These are phyloP conservation scores for Aegilops tauschii DNA, from an alignment of 176 grass and related monocot genomes.

Conservation along the genomic window DNA sequence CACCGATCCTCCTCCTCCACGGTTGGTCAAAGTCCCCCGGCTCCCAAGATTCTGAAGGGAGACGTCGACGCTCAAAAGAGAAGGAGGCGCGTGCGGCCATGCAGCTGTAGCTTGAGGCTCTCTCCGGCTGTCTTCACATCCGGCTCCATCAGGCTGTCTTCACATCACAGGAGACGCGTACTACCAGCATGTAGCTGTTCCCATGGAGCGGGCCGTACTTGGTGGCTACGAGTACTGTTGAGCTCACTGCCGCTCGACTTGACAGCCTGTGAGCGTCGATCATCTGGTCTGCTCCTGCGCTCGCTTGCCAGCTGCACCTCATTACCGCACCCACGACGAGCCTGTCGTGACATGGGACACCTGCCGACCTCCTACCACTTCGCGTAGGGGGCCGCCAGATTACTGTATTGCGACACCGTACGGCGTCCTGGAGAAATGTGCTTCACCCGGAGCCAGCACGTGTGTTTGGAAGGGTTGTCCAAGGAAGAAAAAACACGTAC, in stretches of 20 bases:
- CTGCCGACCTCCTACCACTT: not conserved
- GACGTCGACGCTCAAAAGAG: not conserved
- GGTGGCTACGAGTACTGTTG: not conserved
- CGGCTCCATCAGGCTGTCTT: not conserved
- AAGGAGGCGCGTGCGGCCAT: no score
- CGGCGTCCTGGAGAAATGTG: not conserved
- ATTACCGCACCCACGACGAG: not conserved
- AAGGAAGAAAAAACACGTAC: not conserved
- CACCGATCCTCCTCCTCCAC: no score
- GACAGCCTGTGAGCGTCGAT: conserved; percentile 32
- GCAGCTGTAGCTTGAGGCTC: not conserved
- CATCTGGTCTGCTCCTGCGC: not conserved
- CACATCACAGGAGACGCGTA: not conserved
- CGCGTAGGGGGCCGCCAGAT: not conserved
- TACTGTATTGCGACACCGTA: not conserved
- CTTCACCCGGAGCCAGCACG: not conserved
- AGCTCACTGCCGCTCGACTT: not conserved
- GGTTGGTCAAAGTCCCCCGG: not conserved
- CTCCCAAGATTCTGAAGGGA: not conserved
- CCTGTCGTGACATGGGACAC: conserved; percentile 21
- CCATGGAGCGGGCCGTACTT: not conserved
- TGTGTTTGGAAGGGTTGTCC: not conserved
- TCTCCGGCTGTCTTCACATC: not conserved
- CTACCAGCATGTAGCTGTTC: no score
- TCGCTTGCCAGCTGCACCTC: conserved; percentile 16